Base-by-base conservation (phyloP, 208 protist species). In the Wallacemonas sp. region DNA sequence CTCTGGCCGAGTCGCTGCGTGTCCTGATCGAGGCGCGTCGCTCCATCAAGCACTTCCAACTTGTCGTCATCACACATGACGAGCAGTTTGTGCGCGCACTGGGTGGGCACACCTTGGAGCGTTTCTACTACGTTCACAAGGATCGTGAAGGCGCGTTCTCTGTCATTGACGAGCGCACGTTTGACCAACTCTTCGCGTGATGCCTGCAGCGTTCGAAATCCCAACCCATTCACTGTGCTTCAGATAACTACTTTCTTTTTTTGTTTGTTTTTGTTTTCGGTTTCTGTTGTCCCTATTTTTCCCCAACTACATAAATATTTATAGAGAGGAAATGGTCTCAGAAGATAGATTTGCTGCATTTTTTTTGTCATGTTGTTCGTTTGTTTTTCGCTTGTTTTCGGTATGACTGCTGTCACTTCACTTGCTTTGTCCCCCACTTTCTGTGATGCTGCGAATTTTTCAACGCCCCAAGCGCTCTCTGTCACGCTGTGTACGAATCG, bases 61-160 rank as follows among this genome's bases (percentile, higher is more conserved):
- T 99, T 0, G 87, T 99, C 61, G 87, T 99, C n/a, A 99, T 99
- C 72, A 99, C 99, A 24, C 99, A 99, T 77, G 98, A 99, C 71
- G 98, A 99, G 78, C 94, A 99, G 64, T 99, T 99, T 78, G 95
- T 98, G 34, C 87, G 93, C 5, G 88, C 88, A 3, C 72, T 97
- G 8, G 90, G 90, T 5, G 83, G 85, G 2, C 87, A 93, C 64
- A 77, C 81, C 36, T 67, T 94, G 43, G 93, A 97, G 27, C 80
- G 70, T 27, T 94, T 95, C 65, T 96, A 94, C 68, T 95, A 90
- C 61, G 82, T 97, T 43, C 88, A 90, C 58, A 97, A 96, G 58
- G 90, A 95, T 58, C 78, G 81, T 43, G 93, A 97, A 64, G 93
- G 93, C 9, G 82, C 84, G 29, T 97, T 94, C 57, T 96, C 90